Evolutionary conservation across 345 rosid species (phyloP).

Genomic region (Lenwebbia sp.): DNA sequence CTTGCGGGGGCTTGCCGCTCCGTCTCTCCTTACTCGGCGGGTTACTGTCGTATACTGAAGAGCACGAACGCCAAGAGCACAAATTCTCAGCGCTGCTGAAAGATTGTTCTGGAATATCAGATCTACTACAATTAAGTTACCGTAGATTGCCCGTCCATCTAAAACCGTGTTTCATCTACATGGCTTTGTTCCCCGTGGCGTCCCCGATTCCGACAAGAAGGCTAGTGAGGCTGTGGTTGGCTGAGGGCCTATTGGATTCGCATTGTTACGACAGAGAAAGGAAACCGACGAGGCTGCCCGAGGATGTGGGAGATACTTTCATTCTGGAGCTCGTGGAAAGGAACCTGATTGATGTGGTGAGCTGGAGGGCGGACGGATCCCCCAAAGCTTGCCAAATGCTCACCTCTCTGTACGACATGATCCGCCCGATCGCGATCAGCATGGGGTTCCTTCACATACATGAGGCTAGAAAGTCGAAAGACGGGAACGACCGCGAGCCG

Average conservation of each 20-base stretch:
- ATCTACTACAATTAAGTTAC: background rate
- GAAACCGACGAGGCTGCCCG: background rate
- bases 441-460: background rate
- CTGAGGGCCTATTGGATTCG: constrained; percentile 3
- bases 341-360: constrained; percentile 6
- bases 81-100: background rate
- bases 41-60: background rate
- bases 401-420: background rate
- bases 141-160: constrained; percentile 1
- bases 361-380: constrained; percentile 8
- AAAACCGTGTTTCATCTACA: constrained; percentile 8
- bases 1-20: background rate
- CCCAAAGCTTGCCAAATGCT: constrained; percentile 4
- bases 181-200: constrained; percentile 5
- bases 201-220: constrained; percentile 2
- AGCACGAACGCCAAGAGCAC: background rate
- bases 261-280: background rate
- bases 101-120: background rate
- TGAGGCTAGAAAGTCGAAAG: background rate
- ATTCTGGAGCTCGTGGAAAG: constrained; percentile 1
- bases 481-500: no score
- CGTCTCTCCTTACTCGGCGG: background rate
- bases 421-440: constrained; percentile 1
- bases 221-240: constrained; percentile 13
- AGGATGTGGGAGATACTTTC: background rate